Percentiles rank a stretch among this genome's conserved stretches.
Conservation (phyloP, 371 early-diverging fungal species). For the Rhizomucor miehei region DNA sequence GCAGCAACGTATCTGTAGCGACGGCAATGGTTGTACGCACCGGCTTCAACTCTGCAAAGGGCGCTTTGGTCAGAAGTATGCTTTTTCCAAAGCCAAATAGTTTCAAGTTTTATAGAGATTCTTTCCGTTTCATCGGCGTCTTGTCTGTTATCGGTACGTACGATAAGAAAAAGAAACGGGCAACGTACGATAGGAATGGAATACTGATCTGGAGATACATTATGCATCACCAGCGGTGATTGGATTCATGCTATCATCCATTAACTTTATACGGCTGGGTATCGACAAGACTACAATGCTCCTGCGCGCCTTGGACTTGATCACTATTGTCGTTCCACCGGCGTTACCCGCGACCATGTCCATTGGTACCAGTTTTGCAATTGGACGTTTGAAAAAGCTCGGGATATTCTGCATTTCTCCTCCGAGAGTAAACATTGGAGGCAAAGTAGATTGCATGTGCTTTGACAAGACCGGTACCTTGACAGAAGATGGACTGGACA, state of each 20-base stretch:
- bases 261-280: conserved; percentile 81
- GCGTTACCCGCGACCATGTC: conserved; percentile 97
- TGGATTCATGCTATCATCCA: conserved; percentile 83
- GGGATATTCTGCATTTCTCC: conserved; percentile 95
- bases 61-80: conserved; percentile 93
- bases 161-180: too few species aligned
- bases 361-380: conserved; percentile 95
- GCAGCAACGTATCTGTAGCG: conserved; percentile 43
- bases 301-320: conserved; percentile 87
- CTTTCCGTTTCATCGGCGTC: conserved; percentile 93
- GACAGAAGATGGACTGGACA: conserved; percentile 98
- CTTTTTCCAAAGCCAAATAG: conserved; percentile 92
- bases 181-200: background rate
- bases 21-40: conserved; percentile 89
- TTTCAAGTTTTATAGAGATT: conserved; percentile 95
- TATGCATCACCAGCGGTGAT: conserved; percentile 46
- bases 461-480: conserved; percentile 99
- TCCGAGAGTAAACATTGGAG: conserved; percentile 93
- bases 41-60: conserved; percentile 98
- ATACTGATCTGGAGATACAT: background rate
- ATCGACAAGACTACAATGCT: conserved; percentile 69
- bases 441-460: conserved; percentile 93
- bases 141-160: conserved; percentile 67
- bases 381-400: conserved; percentile 75
- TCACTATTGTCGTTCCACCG: conserved; percentile 96